Evolutionary conservation across 2,329 filamentous ascomycete genomes (phyloP), one percentile per base, ranked within the genome.

Genomic region (Microsporum ferrugineum): DNA sequence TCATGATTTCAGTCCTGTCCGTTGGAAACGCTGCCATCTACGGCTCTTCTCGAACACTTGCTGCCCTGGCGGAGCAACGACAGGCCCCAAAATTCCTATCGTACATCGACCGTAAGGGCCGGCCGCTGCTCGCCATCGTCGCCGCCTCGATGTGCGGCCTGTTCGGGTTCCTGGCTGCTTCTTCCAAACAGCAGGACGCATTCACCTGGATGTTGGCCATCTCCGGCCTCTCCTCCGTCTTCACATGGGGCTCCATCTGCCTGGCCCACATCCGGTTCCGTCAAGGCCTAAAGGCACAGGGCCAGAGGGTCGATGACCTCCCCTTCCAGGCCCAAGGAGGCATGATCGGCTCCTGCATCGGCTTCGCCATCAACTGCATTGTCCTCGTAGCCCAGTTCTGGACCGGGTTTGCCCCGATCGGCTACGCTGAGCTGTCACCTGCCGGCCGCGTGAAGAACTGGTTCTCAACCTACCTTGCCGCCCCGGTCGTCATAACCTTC

Each of bases 21-120:
- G 91, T 96, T 63, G 91, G 91, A 62, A 96, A 96, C 74, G 92
- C 89, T 5, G 86, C 91, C 63, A 87, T 96, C 63, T 97, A 95
- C 69, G 92, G 91, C 39, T 92, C 89, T 29, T 95, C 89, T 1
- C 86, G 92, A 68, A 96, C 91, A 1, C 83, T 97, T 5, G 89
- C 91, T 31, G 91, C 91, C 2, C 82, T 96, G 1, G 91, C 91
- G 51, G 91, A 96, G 72, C 90, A 95, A 73, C 83, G 85, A 60
- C 90, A 94, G 71, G 91, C 89, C 0, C 91, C 91, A 5, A 81
- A 78, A 64, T 78, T 91, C 65, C 79, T 96, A 36, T 84, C 84
- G 62, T 96, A 92, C 75, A 86, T 94, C 68, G 91, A 92, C 76
- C 85, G 87, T 56, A 83, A 86, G 65, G 91, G 91, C 41, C 88